Base-by-base conservation (phyloP, 371 early-diverging fungal genomes). In the Cladochytrium tenue region DNA sequence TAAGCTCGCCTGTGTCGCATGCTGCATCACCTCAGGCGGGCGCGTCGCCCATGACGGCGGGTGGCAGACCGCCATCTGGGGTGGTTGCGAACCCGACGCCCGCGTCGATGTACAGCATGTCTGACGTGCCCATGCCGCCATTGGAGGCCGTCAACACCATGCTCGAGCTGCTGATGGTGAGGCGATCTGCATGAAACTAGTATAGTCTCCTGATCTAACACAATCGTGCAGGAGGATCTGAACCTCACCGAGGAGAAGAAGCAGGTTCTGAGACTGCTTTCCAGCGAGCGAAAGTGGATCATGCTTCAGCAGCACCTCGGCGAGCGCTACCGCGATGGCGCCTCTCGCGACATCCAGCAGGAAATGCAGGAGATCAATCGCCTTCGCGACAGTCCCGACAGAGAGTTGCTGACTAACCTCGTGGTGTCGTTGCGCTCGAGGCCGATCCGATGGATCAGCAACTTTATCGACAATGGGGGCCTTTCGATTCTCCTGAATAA, bases 221-320 rank as follows among this genome's bases (percentile, higher is more conserved):
- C n/a, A n/a, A n/a, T n/a, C n/a, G 20, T 43, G 13, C 58, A 78
- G 78, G 83, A 83, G 57, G 81, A 83, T 56, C 67, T 82, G 30
- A 81, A 82, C 59, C 65, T 83, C 50, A 75, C 77, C 0, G 78
- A 81, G 58, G 79, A 78, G 57, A 79, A 82, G 60, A 84, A 84
- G 68, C 59, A 70, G 31, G 75, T 73, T 27, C 58, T 84, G 52
- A 72, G 84, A 15, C 51, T 30, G 28, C 66, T 76, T 7, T 57
- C 82, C 15, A 66, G 35, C 30, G 80, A 83, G 10, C 70, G 79
- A n/a, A 84, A 84, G 60, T 84, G 84, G 84, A 60, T 74, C 36
- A 81, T 84, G 80, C 68, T 82, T 1, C 78, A 81, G 53, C 74
- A 81, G 33, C 80, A 82, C 58, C 69, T 84, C 7, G 72, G 77